A percentile compares a stretch with the other conserved stretches of the same genome.
phyloP scores from a whole-genome alignment of 371 early-diverging fungal genomes.

The Mycotypha africana region DNA sequence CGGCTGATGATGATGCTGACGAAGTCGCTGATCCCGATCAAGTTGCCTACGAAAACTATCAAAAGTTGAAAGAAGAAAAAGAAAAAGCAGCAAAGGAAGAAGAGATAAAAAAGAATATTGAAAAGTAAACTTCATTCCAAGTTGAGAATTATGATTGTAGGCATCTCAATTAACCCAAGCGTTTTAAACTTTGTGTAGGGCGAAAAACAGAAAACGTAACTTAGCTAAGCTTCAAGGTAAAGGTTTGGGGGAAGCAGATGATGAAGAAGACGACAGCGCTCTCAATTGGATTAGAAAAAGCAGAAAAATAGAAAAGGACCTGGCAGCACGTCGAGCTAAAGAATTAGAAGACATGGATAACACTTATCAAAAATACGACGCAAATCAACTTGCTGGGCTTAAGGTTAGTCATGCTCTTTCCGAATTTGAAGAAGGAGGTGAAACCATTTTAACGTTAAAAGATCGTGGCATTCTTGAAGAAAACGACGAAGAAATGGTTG shows the following conservation, averaged over 20 bases:
- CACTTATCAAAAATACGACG: conserved; percentile 31
- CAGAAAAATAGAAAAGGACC: conserved; percentile 44
- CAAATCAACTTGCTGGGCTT: conserved; percentile 65
- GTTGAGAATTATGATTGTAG: no score
- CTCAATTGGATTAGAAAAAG: conserved; percentile 60
- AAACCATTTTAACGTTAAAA: conserved; percentile 82
- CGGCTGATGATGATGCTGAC: conserved; percentile 30
- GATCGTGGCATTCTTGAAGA: conserved; percentile 76
- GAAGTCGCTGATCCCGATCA: conserved; percentile 39
- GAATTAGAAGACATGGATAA: conserved; percentile 43
- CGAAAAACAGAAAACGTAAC: conserved; percentile 53
- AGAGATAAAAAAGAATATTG: conserved; percentile 46
- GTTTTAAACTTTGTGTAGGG: conserved; percentile 34
- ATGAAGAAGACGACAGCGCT: conserved; percentile 50
- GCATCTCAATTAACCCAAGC: no score
- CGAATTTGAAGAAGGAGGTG: conserved; percentile 69
- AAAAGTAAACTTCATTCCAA: conserved; percentile 48
- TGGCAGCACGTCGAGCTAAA: conserved; percentile 46
- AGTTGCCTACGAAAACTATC: conserved; percentile 64
- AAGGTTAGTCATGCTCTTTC: conserved; percentile 72
- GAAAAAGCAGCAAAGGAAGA: conserved; percentile 42
- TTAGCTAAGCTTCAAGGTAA: conserved; percentile 60
- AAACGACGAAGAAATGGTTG: conserved; percentile 65
- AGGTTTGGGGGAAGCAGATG: conserved; percentile 67
- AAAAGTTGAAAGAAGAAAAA: conserved; percentile 44